These are phyloP conservation scores for Mortierella sp. DNA, from an alignment of 371 early-diverging fungal genomes.

Conservation along the genomic window DNA sequence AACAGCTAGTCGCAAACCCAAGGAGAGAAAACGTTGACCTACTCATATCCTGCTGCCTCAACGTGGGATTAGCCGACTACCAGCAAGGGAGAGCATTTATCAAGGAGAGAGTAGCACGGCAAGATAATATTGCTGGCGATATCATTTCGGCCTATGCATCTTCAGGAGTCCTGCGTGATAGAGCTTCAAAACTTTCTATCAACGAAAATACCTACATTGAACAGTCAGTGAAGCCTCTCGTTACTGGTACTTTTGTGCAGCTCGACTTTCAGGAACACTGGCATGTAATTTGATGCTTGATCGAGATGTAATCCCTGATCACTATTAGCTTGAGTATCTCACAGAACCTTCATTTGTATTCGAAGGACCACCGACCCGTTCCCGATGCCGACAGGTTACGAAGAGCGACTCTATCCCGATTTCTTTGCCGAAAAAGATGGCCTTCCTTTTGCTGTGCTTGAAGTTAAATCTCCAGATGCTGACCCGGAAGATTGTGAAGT, in stretches of 20 bases:
- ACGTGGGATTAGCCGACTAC: constrained; percentile 3
- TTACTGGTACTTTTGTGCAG: constrained; percentile 22
- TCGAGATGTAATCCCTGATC: constrained; percentile 5
- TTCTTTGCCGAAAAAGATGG: constrained; percentile 24
- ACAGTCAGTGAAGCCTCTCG: constrained; percentile 9
- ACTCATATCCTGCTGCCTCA: constrained; percentile 7
- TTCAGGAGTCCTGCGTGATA: constrained; percentile 12
- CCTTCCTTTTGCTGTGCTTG: constrained; percentile 13
- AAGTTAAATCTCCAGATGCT: constrained; percentile 18
- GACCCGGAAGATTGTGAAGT: constrained; percentile 14
- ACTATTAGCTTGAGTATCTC: constrained; percentile 2
- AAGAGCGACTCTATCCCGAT: constrained; percentile 22
- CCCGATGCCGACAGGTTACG: constrained; percentile 19
- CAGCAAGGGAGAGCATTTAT: constrained; percentile 4
- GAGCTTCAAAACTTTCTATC: constrained; percentile 13
- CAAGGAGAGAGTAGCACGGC: constrained; percentile 3
- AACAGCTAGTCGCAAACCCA: no score
- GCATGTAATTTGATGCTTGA: constrained; percentile 14
- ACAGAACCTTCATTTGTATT: constrained; percentile 9
- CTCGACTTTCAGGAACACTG: constrained; percentile 22
- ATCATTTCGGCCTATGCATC: constrained; percentile 16
- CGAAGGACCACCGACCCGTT: constrained; percentile 20
- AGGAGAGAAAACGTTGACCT: constrained; percentile 2
- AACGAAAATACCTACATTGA: constrained; percentile 20
- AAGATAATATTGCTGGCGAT: constrained; percentile 7